Conservation (phyloP, 2,329 filamentous ascomycete species). For the Xylariaceae sp. region DNA sequence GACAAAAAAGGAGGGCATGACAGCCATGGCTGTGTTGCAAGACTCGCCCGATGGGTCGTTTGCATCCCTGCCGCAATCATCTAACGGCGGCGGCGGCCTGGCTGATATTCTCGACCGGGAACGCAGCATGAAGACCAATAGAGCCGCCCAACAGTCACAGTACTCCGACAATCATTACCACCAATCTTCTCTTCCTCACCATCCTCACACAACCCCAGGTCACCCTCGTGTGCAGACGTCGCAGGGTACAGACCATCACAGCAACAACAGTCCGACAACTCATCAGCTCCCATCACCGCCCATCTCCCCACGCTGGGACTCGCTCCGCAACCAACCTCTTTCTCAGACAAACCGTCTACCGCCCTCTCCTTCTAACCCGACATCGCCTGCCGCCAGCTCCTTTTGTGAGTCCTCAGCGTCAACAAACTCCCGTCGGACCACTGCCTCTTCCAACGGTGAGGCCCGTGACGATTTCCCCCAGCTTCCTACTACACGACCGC, state of each 20-base stretch:
- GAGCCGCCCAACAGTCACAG: slow-evolving; percentile 7
- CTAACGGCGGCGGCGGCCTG: slow-evolving; percentile 19
- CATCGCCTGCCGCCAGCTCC: slow-evolving; percentile 19
- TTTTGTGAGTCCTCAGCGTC: slow-evolving; percentile 19
- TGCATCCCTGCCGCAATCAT: slow-evolving; percentile 7
- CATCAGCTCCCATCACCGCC: slow-evolving; percentile 18
- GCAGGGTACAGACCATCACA: slow-evolving; percentile 9
- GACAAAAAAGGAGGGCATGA: too few relatives aligned
- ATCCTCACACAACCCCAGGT: slow-evolving; percentile 8
- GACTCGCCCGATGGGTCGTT: slow-evolving; percentile 8
- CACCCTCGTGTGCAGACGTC: slow-evolving; percentile 5
- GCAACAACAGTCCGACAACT: slow-evolving; percentile 12
- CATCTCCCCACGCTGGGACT: slow-evolving; percentile 46
- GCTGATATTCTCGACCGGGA: slow-evolving; percentile 23
- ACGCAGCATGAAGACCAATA: slow-evolving; percentile 26
- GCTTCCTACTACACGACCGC: slow-evolving; percentile 24
- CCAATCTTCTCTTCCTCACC: slow-evolving; percentile 15
- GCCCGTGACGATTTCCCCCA: slow-evolving; percentile 25
- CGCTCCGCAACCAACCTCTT: slow-evolving; percentile 29
- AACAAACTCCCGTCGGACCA: slow-evolving; percentile 19
- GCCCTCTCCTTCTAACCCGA: slow-evolving; percentile 19
- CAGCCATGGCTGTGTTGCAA: slow-evolving; percentile 13
- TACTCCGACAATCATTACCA: slow-evolving; percentile 11
- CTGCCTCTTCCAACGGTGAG: slow-evolving; percentile 21
- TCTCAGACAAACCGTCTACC: slow-evolving; percentile 25